Evolutionary conservation across 2,329 filamentous ascomycete species (phyloP).

Genomic region (Sporothrix euskadiensis): DNA sequence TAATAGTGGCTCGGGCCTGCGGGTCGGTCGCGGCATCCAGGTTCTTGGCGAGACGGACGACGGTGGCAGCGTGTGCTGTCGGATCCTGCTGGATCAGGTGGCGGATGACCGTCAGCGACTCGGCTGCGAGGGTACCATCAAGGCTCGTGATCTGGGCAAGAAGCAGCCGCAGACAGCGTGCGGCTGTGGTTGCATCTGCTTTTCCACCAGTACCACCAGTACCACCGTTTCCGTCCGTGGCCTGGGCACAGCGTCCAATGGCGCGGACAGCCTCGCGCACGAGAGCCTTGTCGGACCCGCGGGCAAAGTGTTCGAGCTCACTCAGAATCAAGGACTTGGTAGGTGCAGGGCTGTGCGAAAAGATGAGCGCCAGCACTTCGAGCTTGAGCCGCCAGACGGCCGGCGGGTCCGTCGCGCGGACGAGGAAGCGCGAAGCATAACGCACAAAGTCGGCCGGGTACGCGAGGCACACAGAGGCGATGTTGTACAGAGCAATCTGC

Average conservation of each 20-base stretch:
- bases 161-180: constrained; percentile 78
- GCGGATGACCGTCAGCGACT: constrained; percentile 90
- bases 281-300: constrained; percentile 69
- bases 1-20: constrained; percentile 86
- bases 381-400: constrained; percentile 90
- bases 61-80: constrained; percentile 75
- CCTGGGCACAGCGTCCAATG: constrained; percentile 89
- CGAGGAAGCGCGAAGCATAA: constrained; percentile 85
- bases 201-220: too few species aligned
- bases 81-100: constrained; percentile 94
- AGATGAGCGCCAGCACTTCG: constrained; percentile 86
- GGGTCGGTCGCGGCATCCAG: constrained; percentile 86
- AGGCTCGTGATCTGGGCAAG: constrained; percentile 84
- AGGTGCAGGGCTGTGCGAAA: constrained; percentile 74
- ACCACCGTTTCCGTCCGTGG: constrained; percentile 46
- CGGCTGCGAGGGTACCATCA: constrained; percentile 84
- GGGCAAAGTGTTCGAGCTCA: constrained; percentile 91
- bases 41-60: constrained; percentile 85
- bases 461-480: constrained; percentile 84
- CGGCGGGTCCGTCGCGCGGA: constrained; percentile 74
- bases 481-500: constrained; percentile 87
- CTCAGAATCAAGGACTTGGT: constrained; percentile 84
- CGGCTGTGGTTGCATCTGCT: constrained; percentile 55
- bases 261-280: constrained; percentile 88
- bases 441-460: constrained; percentile 79